Base-by-base conservation (phyloP, 495 filamentous ascomycete genomes). In the Pseudevernia furfuracea region DNA sequence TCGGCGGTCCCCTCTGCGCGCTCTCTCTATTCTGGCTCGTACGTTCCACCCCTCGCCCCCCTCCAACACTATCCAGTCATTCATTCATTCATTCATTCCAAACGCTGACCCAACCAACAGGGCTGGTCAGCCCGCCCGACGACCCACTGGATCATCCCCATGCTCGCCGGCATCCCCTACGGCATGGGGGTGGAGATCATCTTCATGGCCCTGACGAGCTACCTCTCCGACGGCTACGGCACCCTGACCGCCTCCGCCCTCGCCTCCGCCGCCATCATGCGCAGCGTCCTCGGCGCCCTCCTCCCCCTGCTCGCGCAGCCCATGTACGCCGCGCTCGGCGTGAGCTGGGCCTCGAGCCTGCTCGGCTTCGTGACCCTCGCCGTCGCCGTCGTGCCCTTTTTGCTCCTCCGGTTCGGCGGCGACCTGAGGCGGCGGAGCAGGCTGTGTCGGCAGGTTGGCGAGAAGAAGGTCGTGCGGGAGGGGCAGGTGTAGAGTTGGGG, bases 181-280 rank as follows among this genome's bases (percentile, higher is more conserved):
- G 76, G 77, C 39, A 72, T 76, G 61, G 77, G 75, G 15, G 74
- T 77, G 37, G 68, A 76, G 32, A 63, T 76, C 30, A 79, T 79
- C 36, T 80, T 79, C 70, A 77, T 79, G 77, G 76, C 76, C 5
- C 75, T 79, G 67, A 63, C 77, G 23, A 80, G 79, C 69, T 80
- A 80, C 61, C 70, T 80, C 34, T 75, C 75, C 19, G 78, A 81
- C 59, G 76, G 77, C 30, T 81, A 81, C 53, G 74, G 75, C 49
- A 76, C 71, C 0, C 70, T 75, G 30, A 77, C 78, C 9, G 76
- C 78, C 2, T 78, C 76, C 34, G 78, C 77, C 1, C 71, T 79
- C 39, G 75, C 76, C 1, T 77, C 78, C 4, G 69, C 75, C 1
- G 74, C 71, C 66, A 77, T 77, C 59, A 74, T 72, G 0, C 71